These are phyloP conservation scores for Termitomyces sp. DNA, from an alignment of 768 basidiomycete genomes.

Conservation along the genomic window DNA sequence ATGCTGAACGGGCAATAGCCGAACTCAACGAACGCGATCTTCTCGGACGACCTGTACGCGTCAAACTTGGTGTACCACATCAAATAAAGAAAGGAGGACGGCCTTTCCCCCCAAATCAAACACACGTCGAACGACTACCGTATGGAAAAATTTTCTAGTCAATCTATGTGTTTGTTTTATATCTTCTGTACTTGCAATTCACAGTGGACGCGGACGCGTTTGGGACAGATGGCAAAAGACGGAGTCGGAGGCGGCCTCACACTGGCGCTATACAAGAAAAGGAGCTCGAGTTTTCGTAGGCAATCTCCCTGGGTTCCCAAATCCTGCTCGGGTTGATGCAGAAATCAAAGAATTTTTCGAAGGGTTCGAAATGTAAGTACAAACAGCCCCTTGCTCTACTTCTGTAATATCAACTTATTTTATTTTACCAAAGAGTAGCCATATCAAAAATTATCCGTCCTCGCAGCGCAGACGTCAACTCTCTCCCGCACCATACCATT, in stretches of 20 bases:
- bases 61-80: background rate
- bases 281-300: constrained; percentile 6
- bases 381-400: background rate
- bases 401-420: background rate
- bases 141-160: background rate
- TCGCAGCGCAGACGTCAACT: background rate
- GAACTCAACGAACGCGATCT: background rate
- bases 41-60: background rate
- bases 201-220: background rate
- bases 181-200: background rate
- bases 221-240: background rate
- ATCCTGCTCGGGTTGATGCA: constrained; percentile 4
- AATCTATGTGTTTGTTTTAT: background rate
- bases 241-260: background rate
- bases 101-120: background rate
- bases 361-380: constrained; percentile 1
- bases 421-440: background rate
- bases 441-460: background rate
- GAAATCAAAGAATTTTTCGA: constrained; percentile 6
- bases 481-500: background rate
- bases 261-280: background rate
- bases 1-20: background rate
- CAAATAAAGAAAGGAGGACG: background rate
- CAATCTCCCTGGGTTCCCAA: constrained; percentile 4
- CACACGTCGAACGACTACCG: background rate